Evolutionary conservation across 73 alveolate species (phyloP).

Genomic region (Tetrahymena borealis): DNA sequence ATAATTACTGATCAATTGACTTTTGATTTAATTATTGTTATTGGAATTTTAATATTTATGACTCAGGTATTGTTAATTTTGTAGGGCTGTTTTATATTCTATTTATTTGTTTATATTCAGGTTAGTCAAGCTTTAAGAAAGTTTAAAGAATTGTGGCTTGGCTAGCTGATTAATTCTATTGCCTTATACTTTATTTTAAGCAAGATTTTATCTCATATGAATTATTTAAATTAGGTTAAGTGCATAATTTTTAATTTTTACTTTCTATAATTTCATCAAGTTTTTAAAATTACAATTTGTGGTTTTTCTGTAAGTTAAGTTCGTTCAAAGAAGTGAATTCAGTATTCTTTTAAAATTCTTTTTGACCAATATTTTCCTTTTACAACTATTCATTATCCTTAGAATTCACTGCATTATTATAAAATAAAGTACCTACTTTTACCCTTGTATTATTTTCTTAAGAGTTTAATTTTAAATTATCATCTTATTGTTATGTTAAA

Average conservation of each 20-base stretch:
- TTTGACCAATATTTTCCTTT: no score
- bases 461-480: no score
- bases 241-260: not conserved
- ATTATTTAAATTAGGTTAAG: not conserved
- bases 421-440: no score
- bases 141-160: not conserved
- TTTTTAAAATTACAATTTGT: not conserved
- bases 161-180: not conserved
- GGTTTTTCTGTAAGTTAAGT: not conserved
- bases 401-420: no score
- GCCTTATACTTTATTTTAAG: not conserved
- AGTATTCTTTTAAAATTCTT: no score
- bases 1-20: not conserved
- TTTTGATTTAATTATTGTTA: not conserved
- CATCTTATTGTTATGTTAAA: no score
- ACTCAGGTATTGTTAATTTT: not conserved
- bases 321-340: no score
- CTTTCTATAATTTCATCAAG: not conserved
- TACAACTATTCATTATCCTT: no score
- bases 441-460: no score
- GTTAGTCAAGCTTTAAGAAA: not conserved
- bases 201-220: not conserved
- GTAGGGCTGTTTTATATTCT: not conserved
- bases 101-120: not conserved
- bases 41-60: not conserved